Conservation (phyloP, 805 yeast species). For the Metschnikowia koreensis region DNA sequence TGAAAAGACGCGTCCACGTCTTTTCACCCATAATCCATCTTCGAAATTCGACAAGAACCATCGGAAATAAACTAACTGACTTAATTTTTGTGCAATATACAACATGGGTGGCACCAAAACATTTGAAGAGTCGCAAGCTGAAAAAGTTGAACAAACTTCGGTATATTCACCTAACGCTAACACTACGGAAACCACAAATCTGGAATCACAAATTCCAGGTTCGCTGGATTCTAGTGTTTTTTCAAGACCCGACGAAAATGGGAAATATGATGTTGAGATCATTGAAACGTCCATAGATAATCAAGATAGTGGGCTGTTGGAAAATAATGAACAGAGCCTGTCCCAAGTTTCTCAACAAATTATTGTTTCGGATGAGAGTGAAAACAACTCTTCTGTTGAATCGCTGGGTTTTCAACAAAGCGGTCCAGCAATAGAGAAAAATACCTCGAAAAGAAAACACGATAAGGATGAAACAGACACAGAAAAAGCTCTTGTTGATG, state of each 20-base stretch:
- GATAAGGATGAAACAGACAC: neutral
- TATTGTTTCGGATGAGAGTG: too few species aligned
- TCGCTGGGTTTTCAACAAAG: neutral
- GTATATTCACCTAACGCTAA: neutral
- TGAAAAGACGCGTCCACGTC: neutral
- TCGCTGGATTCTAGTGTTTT: neutral
- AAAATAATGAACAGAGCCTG: too few species aligned
- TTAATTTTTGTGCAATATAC: too few species aligned
- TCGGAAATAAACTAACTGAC: too few species aligned
- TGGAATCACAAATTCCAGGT: neutral
- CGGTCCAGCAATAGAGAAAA: neutral
- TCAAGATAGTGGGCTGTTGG: too few species aligned
- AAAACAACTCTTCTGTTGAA: too few species aligned
- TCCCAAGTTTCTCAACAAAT: too few species aligned
- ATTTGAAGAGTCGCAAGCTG: neutral
- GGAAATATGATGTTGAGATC: neutral
- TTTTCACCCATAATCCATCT: neutral
- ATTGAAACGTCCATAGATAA: neutral
- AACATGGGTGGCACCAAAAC: neutral
- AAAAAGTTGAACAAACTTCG: too few species aligned
- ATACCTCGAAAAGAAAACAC: neutral
- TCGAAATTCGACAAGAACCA: too few species aligned
- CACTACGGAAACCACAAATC: neutral
- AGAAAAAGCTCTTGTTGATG: neutral
- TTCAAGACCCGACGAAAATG: neutral